These are phyloP conservation scores for Pisolithus orientalis DNA, from an alignment of 768 basidiomycete species.

Conservation along the genomic window DNA sequence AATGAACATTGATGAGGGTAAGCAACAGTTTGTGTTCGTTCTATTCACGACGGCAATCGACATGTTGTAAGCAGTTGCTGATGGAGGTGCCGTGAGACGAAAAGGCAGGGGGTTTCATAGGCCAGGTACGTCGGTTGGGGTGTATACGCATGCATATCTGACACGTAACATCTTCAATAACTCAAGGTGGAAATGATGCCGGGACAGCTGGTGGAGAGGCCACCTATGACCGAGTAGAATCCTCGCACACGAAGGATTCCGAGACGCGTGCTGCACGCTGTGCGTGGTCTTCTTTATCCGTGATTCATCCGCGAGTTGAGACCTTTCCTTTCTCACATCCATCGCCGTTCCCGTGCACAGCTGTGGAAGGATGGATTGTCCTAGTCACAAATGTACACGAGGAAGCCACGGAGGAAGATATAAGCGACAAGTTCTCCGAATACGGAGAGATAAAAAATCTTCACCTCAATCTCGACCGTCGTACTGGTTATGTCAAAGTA, in stretches of 20 bases:
- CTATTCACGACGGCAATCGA: neutral
- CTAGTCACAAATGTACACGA: constrained; percentile 96
- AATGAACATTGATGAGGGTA: constrained; percentile 89
- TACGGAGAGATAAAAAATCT: constrained; percentile 98
- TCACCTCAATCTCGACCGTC: constrained; percentile 92
- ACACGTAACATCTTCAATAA: constrained; percentile 4
- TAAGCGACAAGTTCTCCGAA: constrained; percentile 93
- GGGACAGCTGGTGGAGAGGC: constrained; percentile 50
- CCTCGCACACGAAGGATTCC: constrained; percentile 51
- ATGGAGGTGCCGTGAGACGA: constrained; percentile 66
- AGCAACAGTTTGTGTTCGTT: constrained; percentile 9
- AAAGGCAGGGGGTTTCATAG: constrained; percentile 84
- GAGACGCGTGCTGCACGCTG: constrained; percentile 85
- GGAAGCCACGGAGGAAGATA: constrained; percentile 96
- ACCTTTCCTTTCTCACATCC: neutral
- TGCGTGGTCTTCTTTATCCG: constrained; percentile 33
- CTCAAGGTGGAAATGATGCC: constrained; percentile 56
- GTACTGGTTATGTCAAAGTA: constrained; percentile 99
- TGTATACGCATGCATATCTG: constrained; percentile 1
- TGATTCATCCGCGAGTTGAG: constrained; percentile 5
- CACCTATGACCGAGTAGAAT: constrained; percentile 78
- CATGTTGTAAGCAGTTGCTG: constrained; percentile 35
- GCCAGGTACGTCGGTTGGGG: constrained; percentile 39
- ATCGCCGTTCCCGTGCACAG: constrained; percentile 37
- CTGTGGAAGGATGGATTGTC: constrained; percentile 98